A percentile compares a stretch with the other conserved stretches of the same genome.
Conservation (phyloP, 1,139 yeast species). For the Geotrichum candidum region DNA sequence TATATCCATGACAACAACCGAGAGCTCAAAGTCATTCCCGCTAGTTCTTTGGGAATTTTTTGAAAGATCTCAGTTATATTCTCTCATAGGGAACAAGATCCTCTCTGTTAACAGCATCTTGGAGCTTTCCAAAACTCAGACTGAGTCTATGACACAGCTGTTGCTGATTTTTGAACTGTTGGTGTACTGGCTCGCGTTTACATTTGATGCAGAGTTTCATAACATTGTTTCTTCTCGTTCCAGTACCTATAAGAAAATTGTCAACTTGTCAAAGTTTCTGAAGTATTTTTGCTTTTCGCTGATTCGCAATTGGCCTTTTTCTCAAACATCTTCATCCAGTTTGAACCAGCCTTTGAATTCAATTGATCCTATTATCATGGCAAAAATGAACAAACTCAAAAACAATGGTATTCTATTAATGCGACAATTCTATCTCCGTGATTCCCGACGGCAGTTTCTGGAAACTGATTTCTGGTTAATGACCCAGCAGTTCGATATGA, state of each 20-base stretch:
- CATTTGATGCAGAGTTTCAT: slow-evolving; percentile 61
- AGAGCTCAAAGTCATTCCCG: slow-evolving; percentile 14
- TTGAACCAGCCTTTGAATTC: neutral
- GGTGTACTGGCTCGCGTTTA: slow-evolving; percentile 54
- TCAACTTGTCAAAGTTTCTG: slow-evolving; percentile 45
- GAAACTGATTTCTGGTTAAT: slow-evolving; percentile 54
- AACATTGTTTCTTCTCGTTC: slow-evolving; percentile 27
- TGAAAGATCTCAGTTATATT: slow-evolving; percentile 18
- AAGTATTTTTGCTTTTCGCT: slow-evolving; percentile 51
- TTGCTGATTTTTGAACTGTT: slow-evolving; percentile 46
- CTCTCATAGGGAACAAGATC: slow-evolving; percentile 5
- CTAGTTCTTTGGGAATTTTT: slow-evolving; percentile 26
- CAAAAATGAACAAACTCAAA: slow-evolving; percentile 8
- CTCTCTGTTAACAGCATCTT: slow-evolving; percentile 10
- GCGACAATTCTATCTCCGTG: slow-evolving; percentile 64
- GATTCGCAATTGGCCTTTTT: slow-evolving; percentile 42
- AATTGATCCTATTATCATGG: neutral
- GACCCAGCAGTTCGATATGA: slow-evolving; percentile 25
- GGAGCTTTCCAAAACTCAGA: neutral
- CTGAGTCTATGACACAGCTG: slow-evolving; percentile 24
- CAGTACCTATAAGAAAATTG: slow-evolving; percentile 45
- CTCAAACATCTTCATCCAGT: neutral
- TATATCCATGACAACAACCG: slow-evolving; percentile 22
- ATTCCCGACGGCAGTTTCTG: slow-evolving; percentile 57
- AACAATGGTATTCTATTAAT: slow-evolving; percentile 38